A percentile compares a stretch with the other conserved stretches of the same genome.
phyloP scores from a whole-genome alignment of 2,329 filamentous ascomycete species.

The Aspergillus hiratsukae region DNA sequence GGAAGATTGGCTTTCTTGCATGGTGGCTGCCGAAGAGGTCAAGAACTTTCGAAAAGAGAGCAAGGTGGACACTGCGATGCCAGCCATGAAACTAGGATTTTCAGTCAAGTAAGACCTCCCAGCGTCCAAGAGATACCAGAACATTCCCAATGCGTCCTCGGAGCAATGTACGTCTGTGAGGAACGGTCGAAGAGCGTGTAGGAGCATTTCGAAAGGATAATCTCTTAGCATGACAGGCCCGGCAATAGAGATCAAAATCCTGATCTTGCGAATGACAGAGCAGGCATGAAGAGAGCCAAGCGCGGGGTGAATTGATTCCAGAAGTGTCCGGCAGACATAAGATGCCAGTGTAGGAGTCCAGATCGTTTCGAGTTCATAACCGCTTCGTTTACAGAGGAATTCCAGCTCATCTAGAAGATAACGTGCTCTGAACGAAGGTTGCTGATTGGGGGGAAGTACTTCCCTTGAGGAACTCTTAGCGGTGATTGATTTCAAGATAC shows the following conservation, averaged over 20 bases:
- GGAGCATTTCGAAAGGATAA: conserved; percentile 85
- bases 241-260: conserved; percentile 74
- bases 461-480: conserved; percentile 61
- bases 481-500: conserved; percentile 66
- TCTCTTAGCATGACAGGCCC: conserved; percentile 67
- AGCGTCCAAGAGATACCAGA: conserved; percentile 72
- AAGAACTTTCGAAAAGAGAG: conserved; percentile 74
- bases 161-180: conserved; percentile 81
- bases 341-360: conserved; percentile 74
- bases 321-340: conserved; percentile 68
- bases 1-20: conserved; percentile 77
- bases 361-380: conserved; percentile 59
- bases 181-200: conserved; percentile 74
- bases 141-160: conserved; percentile 82
- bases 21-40: conserved; percentile 70
- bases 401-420: conserved; percentile 71
- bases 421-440: conserved; percentile 78
- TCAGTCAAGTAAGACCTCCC: conserved; percentile 62
- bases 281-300: conserved; percentile 84
- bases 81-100: conserved; percentile 71
- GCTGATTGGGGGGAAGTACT: conserved; percentile 69
- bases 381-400: conserved; percentile 69
- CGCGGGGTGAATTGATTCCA: conserved; percentile 76
- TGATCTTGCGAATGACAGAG: conserved; percentile 78
- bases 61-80: conserved; percentile 72